These are phyloP conservation scores for Echeveria elegans DNA, from an alignment of 164 flowering plant species.

Conservation along the genomic window DNA sequence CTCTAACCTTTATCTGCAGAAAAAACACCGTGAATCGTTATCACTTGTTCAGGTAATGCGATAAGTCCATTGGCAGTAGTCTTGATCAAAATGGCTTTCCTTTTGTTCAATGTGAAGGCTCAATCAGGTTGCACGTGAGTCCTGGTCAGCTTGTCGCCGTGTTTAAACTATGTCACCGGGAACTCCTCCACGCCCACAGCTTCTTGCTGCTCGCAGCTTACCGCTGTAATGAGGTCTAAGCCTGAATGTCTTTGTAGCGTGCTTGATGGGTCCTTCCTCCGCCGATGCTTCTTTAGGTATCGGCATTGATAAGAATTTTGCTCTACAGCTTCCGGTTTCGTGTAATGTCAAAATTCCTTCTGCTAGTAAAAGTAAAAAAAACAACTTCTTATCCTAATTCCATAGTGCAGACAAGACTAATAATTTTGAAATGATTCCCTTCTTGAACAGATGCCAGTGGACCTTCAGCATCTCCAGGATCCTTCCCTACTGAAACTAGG, in stretches of 20 bases:
- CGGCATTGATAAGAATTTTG: conserved; percentile 30
- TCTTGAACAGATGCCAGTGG: conserved; percentile 9
- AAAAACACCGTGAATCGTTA: not conserved
- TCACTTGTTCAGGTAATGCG: not conserved
- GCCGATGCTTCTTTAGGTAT: conserved; percentile 31
- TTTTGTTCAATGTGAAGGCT: conserved; percentile 20
- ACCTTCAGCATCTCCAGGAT: conserved; percentile 6
- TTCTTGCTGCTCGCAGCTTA: conserved; percentile 40
- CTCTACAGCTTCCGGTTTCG: conserved; percentile 36
- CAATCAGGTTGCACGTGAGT: conserved; percentile 36
- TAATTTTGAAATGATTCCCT: not conserved
- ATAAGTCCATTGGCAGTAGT: not conserved
- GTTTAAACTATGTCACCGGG: conserved; percentile 37
- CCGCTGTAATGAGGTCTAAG: conserved; percentile 27
- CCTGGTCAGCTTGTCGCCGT: conserved; percentile 32
- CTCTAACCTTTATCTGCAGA: not conserved
- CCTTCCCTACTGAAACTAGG: conserved; percentile 10
- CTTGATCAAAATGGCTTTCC: conserved; percentile 16
- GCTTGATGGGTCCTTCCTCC: conserved; percentile 26
- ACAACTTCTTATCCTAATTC: not conserved
- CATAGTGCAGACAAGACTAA: not conserved
- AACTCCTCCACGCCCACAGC: conserved; percentile 39
- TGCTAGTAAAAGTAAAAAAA: conserved; percentile 27
- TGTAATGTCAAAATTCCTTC: conserved; percentile 56
- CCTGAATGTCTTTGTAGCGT: conserved; percentile 40